Base-by-base conservation (phyloP, 108 stramenopile genomes). In the Cyclotella sp. region DNA sequence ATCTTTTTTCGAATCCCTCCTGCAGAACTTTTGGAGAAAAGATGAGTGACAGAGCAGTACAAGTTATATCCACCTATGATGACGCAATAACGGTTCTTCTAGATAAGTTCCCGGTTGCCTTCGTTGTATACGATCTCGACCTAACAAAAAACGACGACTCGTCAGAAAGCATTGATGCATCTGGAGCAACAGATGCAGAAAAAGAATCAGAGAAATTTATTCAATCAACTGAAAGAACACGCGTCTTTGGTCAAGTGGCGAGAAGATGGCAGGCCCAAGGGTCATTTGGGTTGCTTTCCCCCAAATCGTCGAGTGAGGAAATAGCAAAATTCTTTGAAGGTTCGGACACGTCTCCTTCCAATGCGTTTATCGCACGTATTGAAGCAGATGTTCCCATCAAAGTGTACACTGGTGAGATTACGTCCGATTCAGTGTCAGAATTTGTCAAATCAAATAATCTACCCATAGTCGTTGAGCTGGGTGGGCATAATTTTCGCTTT, bases 221-320 rank as follows among this genome's bases (percentile, higher is more conserved):
- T 45, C 83, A 81, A 58, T 80, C 79, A 0, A 89, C 90, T 16
- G 63, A 71, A 11, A 61, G 85, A 21, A 85, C 86, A 3, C 87
- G 90, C 53, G 68, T 88, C 2, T 95, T 92, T 77, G 61, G 68
- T 26, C 84, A 91, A 61, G 92, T 88, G 34, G 94, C 94, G 15
- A 73, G 92, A 22, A 86, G 89, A 61, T 69, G 80, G 68, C 89
- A 89, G 72, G 90, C 90, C 1, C 75, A 68, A 0, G 87, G 78
- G 1, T 73, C 87, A 44, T 95, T 95, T 74, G 71, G 85, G 6
- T 64, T 90, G 85, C 64, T 91, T 41, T 46, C 81, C 15, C 84
- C 79, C 0, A 42, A 57, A 0, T 60, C 77, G 14, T 59, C 72
- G 24, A 73, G 69, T 30, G 89, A 66, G 34, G 73, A 77, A 29